Evolutionary conservation across 169 alveolate genomes (phyloP).

Genomic region (Eimeria mitis): DNA sequence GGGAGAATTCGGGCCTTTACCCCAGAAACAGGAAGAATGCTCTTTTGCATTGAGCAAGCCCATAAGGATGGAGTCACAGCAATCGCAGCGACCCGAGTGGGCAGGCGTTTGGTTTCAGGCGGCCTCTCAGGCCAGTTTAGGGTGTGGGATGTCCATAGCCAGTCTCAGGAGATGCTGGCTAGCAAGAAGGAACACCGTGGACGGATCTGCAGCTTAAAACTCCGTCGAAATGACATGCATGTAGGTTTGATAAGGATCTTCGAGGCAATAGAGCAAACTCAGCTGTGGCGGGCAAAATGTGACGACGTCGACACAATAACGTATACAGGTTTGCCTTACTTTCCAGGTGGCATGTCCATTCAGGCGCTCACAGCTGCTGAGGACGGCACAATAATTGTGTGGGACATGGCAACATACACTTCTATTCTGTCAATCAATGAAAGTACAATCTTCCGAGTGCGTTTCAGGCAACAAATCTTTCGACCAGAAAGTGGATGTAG

Average conservation of each 20-base stretch:
- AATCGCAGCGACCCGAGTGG: constrained; percentile 83
- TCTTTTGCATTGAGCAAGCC: constrained; percentile 94
- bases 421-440: constrained; percentile 57
- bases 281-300: background rate
- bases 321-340: too few species aligned
- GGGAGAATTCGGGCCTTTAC: constrained; percentile 94
- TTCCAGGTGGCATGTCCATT: constrained; percentile 30
- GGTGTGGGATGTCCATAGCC: constrained; percentile 88
- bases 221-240: constrained; percentile 87
- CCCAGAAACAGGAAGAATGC: constrained; percentile 95
- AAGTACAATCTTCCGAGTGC: constrained; percentile 72
- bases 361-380: constrained; percentile 95
- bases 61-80: constrained; percentile 96
- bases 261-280: background rate
- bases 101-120: constrained; percentile 86
- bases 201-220: constrained; percentile 90
- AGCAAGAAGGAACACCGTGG: constrained; percentile 94
- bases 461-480: background rate
- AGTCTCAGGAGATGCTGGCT: constrained; percentile 80
- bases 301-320: background rate
- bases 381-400: constrained; percentile 96
- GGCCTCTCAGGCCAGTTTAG: constrained; percentile 96
- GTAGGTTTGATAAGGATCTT: background rate
- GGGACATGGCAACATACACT: constrained; percentile 92
- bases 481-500: background rate